phyloP scores from a whole-genome alignment of 192 early-diverging fungal species.

The Gryganskiella cystojenkinii region DNA sequence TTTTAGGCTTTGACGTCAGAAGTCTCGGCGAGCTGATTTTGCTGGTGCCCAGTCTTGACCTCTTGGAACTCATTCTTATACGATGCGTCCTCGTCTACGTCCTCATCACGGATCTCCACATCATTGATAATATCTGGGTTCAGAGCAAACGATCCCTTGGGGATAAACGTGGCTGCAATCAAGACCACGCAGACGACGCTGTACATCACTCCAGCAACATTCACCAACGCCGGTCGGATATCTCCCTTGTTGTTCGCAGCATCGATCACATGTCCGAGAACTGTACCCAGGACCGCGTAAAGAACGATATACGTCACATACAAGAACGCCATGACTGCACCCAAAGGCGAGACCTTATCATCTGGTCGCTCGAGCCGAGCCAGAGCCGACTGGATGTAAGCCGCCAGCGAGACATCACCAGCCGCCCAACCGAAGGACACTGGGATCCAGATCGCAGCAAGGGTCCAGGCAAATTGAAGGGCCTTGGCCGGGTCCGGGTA shows the following conservation, averaged over 20 bases:
- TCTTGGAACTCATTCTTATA: neutral
- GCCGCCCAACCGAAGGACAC: conserved; percentile 71
- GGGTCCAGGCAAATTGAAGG: conserved; percentile 56
- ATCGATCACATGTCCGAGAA: conserved; percentile 58
- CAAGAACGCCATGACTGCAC: conserved; percentile 69
- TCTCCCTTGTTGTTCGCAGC: conserved; percentile 5
- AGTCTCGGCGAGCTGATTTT: too few species aligned
- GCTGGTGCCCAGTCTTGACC: too few species aligned
- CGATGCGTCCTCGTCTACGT: conserved; percentile 13
- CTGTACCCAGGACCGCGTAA: conserved; percentile 53
- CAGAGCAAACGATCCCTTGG: conserved; percentile 60
- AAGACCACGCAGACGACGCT: conserved; percentile 56
- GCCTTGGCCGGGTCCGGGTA: conserved; percentile 15
- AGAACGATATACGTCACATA: conserved; percentile 62
- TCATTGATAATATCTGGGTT: conserved; percentile 52
- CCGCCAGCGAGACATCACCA: conserved; percentile 67
- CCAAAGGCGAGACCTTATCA: conserved; percentile 56
- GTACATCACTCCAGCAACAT: conserved; percentile 60
- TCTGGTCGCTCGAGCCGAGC: conserved; percentile 38
- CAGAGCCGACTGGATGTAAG: conserved; percentile 60
- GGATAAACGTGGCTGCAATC: conserved; percentile 62
- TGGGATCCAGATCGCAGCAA: conserved; percentile 56
- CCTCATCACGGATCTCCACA: conserved; percentile 24
- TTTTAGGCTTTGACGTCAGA: too few species aligned
- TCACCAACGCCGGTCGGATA: conserved; percentile 45